These are phyloP conservation scores for Didymellaceae sp. DNA, from an alignment of 2,329 filamentous ascomycete species.

Conservation along the genomic window DNA sequence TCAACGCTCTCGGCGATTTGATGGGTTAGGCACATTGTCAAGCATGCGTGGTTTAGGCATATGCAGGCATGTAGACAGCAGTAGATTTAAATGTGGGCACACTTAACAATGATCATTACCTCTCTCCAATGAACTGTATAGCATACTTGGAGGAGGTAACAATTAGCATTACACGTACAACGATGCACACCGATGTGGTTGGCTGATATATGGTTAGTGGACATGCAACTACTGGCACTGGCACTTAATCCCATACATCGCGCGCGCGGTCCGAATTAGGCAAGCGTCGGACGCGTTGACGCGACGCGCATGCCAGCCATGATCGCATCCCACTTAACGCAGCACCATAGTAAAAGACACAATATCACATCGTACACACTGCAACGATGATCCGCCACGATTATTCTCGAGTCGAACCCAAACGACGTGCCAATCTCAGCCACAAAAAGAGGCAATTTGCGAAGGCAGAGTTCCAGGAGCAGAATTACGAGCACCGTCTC, in stretches of 20 bases:
- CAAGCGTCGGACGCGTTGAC: slow-evolving; percentile 28
- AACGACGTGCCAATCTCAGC: slow-evolving; percentile 78
- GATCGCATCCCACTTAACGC: slow-evolving; percentile 9
- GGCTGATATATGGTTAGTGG: too few species aligned
- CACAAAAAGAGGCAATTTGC: slow-evolving; percentile 88
- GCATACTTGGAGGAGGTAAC: too few species aligned
- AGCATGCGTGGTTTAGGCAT: slow-evolving; percentile 42
- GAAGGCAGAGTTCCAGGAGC: slow-evolving; percentile 74
- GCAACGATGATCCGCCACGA: slow-evolving; percentile 49
- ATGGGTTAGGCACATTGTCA: slow-evolving; percentile 46
- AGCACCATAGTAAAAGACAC: slow-evolving; percentile 15
- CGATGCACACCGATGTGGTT: too few species aligned
- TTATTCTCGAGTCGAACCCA: slow-evolving; percentile 61
- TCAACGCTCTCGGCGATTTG: slow-evolving; percentile 84
- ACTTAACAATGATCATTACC: too few species aligned
- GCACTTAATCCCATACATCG: too few species aligned
- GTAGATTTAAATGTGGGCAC: background rate
- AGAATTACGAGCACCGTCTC: slow-evolving; percentile 81
- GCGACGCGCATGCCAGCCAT: slow-evolving; percentile 28
- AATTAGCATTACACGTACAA: too few species aligned
- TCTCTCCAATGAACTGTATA: too few species aligned
- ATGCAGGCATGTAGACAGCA: background rate
- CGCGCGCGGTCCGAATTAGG: background rate
- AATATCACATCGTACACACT: too few species aligned
- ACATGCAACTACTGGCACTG: too few species aligned